Evolutionary conservation across 306 rosid genomes (phyloP).

Genomic region (Mimosa bimucronata): DNA sequence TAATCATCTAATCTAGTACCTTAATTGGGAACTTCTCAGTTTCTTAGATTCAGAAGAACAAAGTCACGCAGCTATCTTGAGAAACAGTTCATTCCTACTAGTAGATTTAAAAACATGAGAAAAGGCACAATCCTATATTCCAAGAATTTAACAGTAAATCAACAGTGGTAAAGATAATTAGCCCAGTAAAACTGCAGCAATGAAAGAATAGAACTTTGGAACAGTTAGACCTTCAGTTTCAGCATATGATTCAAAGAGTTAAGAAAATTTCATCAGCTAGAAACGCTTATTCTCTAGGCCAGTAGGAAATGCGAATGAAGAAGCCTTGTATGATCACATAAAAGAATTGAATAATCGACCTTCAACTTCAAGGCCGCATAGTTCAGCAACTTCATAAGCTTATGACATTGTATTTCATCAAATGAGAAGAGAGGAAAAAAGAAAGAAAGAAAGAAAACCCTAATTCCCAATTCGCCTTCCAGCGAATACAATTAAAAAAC

Average conservation of each 20-base stretch:
- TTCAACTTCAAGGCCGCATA: neutral
- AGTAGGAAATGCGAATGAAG: neutral
- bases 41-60: slow-evolving; percentile 11
- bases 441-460: no score
- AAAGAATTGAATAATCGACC: neutral
- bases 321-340: neutral
- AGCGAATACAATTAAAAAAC: neutral
- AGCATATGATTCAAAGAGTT: neutral
- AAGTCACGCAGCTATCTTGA: neutral
- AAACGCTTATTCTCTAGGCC: slow-evolving; percentile 1
- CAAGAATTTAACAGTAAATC: slow-evolving; percentile 6
- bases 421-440: neutral
- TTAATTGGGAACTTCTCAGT: neutral
- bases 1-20: neutral
- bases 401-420: no score
- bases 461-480: slow-evolving; percentile 9
- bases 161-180: slow-evolving; percentile 6
- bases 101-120: neutral
- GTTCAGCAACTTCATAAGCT: neutral
- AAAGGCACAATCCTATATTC: neutral
- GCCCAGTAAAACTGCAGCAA: slow-evolving; percentile 16
- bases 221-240: neutral
- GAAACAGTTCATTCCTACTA: neutral
- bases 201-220: neutral
- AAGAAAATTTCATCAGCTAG: neutral